Percentiles rank a stretch among this genome's conserved stretches.
Conservation (phyloP, 305 asterid species). For the Fraxinus nigra region DNA sequence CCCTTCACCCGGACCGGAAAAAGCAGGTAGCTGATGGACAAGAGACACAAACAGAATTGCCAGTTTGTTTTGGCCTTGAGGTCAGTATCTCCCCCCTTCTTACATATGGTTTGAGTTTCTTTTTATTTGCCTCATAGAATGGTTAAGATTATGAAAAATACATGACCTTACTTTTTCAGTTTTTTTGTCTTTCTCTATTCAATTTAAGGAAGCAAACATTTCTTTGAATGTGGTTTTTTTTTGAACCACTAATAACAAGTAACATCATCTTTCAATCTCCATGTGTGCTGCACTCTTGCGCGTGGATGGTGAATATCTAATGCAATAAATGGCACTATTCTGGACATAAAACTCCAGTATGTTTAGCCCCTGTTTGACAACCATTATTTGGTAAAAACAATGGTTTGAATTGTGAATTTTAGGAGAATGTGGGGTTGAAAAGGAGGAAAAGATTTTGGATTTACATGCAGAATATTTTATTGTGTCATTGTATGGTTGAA, state of each 20-base stretch:
- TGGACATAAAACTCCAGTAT: background rate
- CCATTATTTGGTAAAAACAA: too few species aligned
- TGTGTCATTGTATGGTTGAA: too few species aligned
- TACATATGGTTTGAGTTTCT: constrained; percentile 1
- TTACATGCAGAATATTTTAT: too few species aligned
- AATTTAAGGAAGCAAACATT: background rate
- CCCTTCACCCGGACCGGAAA: constrained; percentile 62
- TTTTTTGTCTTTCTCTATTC: background rate
- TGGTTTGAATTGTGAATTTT: too few species aligned
- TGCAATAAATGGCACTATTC: background rate
- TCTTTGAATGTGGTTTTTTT: background rate
- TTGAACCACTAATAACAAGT: background rate
- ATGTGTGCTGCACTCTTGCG: background rate
- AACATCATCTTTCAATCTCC: background rate
- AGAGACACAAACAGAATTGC: constrained; percentile 58
- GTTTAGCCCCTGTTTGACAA: background rate
- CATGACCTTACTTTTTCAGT: background rate
- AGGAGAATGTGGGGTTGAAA: too few species aligned
- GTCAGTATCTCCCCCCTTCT: constrained; percentile 35
- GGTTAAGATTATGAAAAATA: background rate
- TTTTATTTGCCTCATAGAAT: background rate
- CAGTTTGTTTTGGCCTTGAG: constrained; percentile 87
- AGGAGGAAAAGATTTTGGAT: too few species aligned
- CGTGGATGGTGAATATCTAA: background rate
- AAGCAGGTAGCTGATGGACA: constrained; percentile 38